These are phyloP conservation scores for Hypoxylon sp. DNA, from an alignment of 2,329 filamentous ascomycete species.

Conservation along the genomic window DNA sequence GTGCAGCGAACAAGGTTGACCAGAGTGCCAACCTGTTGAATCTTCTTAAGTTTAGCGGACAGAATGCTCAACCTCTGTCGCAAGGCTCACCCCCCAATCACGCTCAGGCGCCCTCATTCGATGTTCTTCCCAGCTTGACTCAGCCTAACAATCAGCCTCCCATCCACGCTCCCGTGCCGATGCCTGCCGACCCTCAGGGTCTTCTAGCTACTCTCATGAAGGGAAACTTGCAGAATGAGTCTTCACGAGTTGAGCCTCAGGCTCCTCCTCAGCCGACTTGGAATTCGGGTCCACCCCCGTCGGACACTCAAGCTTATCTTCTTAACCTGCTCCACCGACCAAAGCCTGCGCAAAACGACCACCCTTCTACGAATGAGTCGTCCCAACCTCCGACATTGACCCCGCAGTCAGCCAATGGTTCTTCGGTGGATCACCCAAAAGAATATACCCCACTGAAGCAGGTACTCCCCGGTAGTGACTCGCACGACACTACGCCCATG, in stretches of 20 bases:
- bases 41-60: constrained; percentile 72
- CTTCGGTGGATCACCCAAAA: constrained; percentile 51
- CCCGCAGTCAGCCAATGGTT: constrained; percentile 60
- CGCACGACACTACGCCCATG: constrained; percentile 50
- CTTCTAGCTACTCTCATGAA: constrained; percentile 73
- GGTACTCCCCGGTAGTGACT: constrained; percentile 41
- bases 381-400: constrained; percentile 62
- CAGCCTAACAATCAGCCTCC: constrained; percentile 55
- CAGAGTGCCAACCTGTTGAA: constrained; percentile 71
- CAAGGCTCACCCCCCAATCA: constrained; percentile 50
- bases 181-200: constrained; percentile 69
- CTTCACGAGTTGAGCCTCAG: constrained; percentile 57
- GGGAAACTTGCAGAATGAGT: constrained; percentile 67
- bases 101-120: constrained; percentile 45
- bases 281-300: constrained; percentile 67
- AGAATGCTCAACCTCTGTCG: constrained; percentile 53
- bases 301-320: constrained; percentile 86
- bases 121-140: constrained; percentile 38
- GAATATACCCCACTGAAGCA: constrained; percentile 48
- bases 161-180: constrained; percentile 71
- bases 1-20: constrained; percentile 55
- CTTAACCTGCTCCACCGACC: constrained; percentile 87
- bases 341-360: constrained; percentile 74
- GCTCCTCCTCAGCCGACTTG: constrained; percentile 55
- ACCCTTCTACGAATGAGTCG: constrained; percentile 59